A percentile compares a stretch with the other conserved stretches of the same genome.
Conservation (phyloP, 2,329 filamentous ascomycete species). For the Fusarium compactum region DNA sequence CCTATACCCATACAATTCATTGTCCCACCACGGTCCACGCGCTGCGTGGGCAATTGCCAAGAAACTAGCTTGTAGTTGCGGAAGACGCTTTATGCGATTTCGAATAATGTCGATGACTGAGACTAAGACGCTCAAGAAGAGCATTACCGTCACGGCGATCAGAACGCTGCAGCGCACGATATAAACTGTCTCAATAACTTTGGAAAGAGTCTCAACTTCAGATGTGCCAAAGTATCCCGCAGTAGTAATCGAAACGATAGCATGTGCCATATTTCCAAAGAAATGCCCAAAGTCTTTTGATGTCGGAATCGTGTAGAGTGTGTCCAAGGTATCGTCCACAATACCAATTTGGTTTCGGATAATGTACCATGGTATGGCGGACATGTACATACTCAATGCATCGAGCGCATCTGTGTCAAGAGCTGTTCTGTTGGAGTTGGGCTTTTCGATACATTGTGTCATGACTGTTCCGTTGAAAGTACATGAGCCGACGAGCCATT, state of each 20-base stretch:
- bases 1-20: slow-evolving; percentile 21
- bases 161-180: slow-evolving; percentile 38
- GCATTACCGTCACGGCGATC: slow-evolving; percentile 29
- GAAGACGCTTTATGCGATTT: slow-evolving; percentile 24
- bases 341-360: slow-evolving; percentile 31
- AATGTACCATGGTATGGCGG: slow-evolving; percentile 42
- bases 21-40: slow-evolving; percentile 37
- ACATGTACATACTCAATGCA: slow-evolving; percentile 35
- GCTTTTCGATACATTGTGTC: slow-evolving; percentile 11
- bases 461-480: slow-evolving; percentile 38
- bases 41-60: slow-evolving; percentile 37
- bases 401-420: slow-evolving; percentile 32
- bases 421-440: slow-evolving; percentile 19
- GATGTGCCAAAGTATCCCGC: slow-evolving; percentile 40
- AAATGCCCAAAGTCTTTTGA: slow-evolving; percentile 35
- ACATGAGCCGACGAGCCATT: slow-evolving; percentile 35
- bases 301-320: slow-evolving; percentile 38
- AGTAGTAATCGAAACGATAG: slow-evolving; percentile 36
- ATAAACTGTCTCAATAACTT: slow-evolving; percentile 32
- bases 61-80: slow-evolving; percentile 37
- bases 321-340: slow-evolving; percentile 33
- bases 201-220: slow-evolving; percentile 14
- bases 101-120: slow-evolving; percentile 38
- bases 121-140: slow-evolving; percentile 18
- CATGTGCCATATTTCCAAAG: slow-evolving; percentile 41